phyloP scores from a whole-genome alignment of 2,329 filamentous ascomycete genomes.

The Helminthosporium solani region DNA sequence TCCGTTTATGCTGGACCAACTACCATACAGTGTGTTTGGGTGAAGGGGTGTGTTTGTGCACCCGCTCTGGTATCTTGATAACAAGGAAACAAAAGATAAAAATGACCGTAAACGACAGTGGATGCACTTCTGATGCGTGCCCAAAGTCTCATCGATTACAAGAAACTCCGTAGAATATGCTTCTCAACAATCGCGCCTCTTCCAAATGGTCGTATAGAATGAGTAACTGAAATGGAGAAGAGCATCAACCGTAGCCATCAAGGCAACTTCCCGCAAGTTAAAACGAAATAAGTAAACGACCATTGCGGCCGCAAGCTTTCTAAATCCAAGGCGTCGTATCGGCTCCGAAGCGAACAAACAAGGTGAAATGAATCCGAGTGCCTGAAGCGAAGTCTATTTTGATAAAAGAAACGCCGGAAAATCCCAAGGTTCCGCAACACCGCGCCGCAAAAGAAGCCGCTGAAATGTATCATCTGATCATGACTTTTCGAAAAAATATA shows the following conservation, averaged over 20 bases:
- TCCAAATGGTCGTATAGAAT: conserved; percentile 14
- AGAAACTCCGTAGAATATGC: conserved; percentile 21
- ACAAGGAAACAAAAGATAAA: conserved; percentile 21
- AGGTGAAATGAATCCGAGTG: conserved; percentile 4
- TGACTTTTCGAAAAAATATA: conserved; percentile 34
- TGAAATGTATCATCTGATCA: conserved; percentile 37
- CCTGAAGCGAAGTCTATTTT: conserved; percentile 12
- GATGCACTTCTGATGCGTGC: conserved; percentile 13
- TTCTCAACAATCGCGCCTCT: conserved; percentile 7
- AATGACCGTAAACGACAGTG: conserved; percentile 28
- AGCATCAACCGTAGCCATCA: conserved; percentile 29
- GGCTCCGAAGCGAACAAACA: conserved; percentile 3
- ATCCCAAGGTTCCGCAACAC: conserved; percentile 28
- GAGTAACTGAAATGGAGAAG: conserved; percentile 15
- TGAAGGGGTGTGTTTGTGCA: conserved; percentile 14
- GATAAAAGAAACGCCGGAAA: conserved; percentile 33
- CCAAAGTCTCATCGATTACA: not conserved
- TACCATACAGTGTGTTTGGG: conserved; percentile 37
- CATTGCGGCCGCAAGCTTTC: conserved; percentile 19
- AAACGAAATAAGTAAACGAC: conserved; percentile 27
- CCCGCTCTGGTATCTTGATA: conserved; percentile 42
- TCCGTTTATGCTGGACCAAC: conserved; percentile 8
- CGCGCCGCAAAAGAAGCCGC: conserved; percentile 26
- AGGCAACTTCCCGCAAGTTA: conserved; percentile 33
- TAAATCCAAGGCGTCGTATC: conserved; percentile 17